These are phyloP conservation scores for Arabidopsis lyrata DNA, from an alignment of 441 rosid genomes.

Conservation along the genomic window DNA sequence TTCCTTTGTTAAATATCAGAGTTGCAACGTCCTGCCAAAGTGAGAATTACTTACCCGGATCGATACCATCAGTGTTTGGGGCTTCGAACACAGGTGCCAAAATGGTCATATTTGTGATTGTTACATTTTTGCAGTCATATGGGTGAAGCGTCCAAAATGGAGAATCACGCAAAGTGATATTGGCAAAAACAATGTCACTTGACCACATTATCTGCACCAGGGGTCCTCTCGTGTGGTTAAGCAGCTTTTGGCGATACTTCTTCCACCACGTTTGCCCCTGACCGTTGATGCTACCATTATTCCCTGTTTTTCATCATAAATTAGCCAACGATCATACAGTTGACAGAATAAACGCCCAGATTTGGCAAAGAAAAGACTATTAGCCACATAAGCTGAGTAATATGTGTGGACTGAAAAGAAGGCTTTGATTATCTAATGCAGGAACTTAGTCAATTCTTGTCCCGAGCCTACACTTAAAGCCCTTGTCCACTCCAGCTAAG, in stretches of 20 bases:
- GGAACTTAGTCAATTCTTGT: not conserved
- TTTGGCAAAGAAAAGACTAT: conserved; percentile 1
- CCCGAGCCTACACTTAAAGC: conserved; percentile 5
- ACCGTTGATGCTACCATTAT: conserved; percentile 95
- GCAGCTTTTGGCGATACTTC: conserved; percentile 88
- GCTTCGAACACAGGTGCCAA: conserved; percentile 83
- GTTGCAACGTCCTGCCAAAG: conserved; percentile 2
- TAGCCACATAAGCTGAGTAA: conserved; percentile 7
- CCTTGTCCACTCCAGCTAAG: conserved; percentile 5
- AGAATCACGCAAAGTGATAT: conserved; percentile 85
- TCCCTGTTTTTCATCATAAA: conserved; percentile 61
- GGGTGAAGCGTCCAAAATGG: conserved; percentile 99
- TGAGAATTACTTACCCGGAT: conserved; percentile 69
- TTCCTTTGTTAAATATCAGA: conserved; percentile 12
- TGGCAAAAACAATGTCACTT: conserved; percentile 74
- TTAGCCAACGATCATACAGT: not conserved
- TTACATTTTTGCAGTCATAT: conserved; percentile 93
- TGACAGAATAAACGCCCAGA: not conserved
- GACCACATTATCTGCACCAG: conserved; percentile 98
- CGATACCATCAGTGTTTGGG: conserved; percentile 98
- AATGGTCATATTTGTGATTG: conserved; percentile 80
- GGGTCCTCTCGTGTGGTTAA: conserved; percentile 94
- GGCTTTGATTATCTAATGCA: conserved; percentile 5
- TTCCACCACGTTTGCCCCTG: conserved; percentile 98
- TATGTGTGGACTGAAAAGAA: not conserved